Base-by-base conservation (phyloP, 2,329 filamentous ascomycete genomes). In the Fusarium succisae region DNA sequence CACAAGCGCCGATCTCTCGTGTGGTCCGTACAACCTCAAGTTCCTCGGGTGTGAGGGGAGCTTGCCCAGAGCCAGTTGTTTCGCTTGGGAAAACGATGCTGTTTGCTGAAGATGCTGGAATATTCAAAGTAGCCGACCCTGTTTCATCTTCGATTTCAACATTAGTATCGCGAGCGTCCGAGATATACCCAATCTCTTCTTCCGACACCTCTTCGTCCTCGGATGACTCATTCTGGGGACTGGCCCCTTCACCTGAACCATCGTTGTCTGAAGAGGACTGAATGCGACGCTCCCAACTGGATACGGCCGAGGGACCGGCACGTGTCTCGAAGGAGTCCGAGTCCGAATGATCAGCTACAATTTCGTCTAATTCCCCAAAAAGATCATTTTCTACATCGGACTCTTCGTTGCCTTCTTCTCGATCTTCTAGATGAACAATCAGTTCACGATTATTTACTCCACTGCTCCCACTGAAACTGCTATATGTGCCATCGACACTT, bases 1-100 rank as follows among this genome's bases (percentile, higher is more conserved):
- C 54, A 44, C 75, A 77, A 13, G 71, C 73, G 24, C 41, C 43
- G 18, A 61, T 41, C 26, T 62, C 53, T 32, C 65, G 65, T 11
- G 70, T 69, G 35, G 15, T 39, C 5, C 37, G 58, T 11, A 66
- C 38, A 30, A 43, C 17, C 28, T 65, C 53, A 17, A 61, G 51
- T 37, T 66, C 53, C 8, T 39, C 15, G 32, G 37, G 17, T 17
- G 48, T 56, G 22, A 75, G 43, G 14, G 47, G 28, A 32, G 48
- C 60, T 32, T 53, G 58, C 35, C 63, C 55, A 17, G 18, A 44
- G 39, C 24, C 18, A 15, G 13, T 50, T 44, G 6, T 32, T 15
- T n/a, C 8, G 15, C 28, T 22, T 32, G 59, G 45, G 13, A n/a
- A 32, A 18, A 24, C n/a, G 12, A 45, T 66, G 47, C 28, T 28